These are phyloP conservation scores for Sarocladiaceae sp. DNA, from an alignment of 2,329 filamentous ascomycete species.

Conservation along the genomic window DNA sequence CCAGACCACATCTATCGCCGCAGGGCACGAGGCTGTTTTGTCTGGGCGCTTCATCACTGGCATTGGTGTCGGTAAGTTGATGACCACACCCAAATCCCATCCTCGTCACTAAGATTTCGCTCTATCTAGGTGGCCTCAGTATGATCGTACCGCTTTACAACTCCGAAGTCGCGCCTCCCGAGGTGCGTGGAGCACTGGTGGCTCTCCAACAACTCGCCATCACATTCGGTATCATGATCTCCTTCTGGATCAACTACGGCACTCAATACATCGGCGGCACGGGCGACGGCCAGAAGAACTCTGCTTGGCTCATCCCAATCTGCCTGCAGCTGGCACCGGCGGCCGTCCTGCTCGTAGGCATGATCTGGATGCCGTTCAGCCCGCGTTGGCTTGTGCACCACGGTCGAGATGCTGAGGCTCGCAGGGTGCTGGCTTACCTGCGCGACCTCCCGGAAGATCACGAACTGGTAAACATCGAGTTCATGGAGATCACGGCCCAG, in stretches of 20 bases:
- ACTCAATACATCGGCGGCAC: slow-evolving; percentile 56
- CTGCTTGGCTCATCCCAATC: slow-evolving; percentile 65
- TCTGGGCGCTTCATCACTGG: slow-evolving; percentile 66
- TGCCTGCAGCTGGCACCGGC: slow-evolving; percentile 62
- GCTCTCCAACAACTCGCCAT: slow-evolving; percentile 47
- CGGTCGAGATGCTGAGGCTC: slow-evolving; percentile 12
- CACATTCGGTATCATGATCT: slow-evolving; percentile 57
- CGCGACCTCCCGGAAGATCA: slow-evolving; percentile 12
- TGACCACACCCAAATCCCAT: slow-evolving; percentile 16
- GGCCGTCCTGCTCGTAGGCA: slow-evolving; percentile 56
- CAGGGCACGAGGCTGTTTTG: slow-evolving; percentile 54
- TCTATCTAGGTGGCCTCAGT: slow-evolving; percentile 53
- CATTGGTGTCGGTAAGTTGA: slow-evolving; percentile 9
- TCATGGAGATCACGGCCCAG: slow-evolving; percentile 13
- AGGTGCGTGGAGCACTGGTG: slow-evolving; percentile 35
- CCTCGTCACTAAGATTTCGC: slow-evolving; percentile 16
- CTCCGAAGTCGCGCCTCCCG: slow-evolving; percentile 39
- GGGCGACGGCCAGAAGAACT: slow-evolving; percentile 45
- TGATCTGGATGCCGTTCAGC: slow-evolving; percentile 66
- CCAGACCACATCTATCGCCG: slow-evolving; percentile 54
- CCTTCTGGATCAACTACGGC: slow-evolving; percentile 56
- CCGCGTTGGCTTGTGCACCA: slow-evolving; percentile 9
- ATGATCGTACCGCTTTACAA: slow-evolving; percentile 58
- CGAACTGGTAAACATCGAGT: slow-evolving; percentile 11
- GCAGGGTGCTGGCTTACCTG: slow-evolving; percentile 10